phyloP scores from a whole-genome alignment of 2,329 filamentous ascomycete species.

The Trichoderma aggressivum region DNA sequence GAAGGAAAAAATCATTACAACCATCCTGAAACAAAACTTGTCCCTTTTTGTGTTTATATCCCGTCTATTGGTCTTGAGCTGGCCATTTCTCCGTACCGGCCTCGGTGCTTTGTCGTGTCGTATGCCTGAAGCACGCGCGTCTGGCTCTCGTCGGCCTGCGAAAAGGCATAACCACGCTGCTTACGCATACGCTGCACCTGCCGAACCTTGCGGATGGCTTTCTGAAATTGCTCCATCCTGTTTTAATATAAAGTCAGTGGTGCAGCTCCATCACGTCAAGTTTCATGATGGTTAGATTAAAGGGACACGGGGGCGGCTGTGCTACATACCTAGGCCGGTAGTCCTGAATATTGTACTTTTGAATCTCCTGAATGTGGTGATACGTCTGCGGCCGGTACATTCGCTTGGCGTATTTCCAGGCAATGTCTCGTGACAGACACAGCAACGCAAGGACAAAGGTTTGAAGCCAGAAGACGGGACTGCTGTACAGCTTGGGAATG shows the following conservation, averaged over 20 bases:
- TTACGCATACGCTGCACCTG: constrained; percentile 99
- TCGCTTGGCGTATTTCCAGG: constrained; percentile 95
- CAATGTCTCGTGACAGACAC: constrained; percentile 83
- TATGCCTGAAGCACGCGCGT: constrained; percentile 94
- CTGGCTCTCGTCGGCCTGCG: constrained; percentile 93
- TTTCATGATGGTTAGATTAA: not conserved
- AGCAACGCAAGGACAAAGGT: constrained; percentile 73
- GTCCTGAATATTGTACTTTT: constrained; percentile 99
- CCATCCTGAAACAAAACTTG: constrained; percentile 1
- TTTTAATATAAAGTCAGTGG: constrained; percentile 17
- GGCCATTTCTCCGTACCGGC: constrained; percentile 93
- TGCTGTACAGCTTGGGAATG: constrained; percentile 74
- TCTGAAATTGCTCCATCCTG: constrained; percentile 99
- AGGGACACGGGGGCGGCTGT: not conserved
- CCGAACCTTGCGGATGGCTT: constrained; percentile 95
- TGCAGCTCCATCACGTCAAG: not conserved
- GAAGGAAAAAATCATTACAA: constrained; percentile 8
- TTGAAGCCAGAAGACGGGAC: constrained; percentile 89
- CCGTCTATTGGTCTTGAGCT: constrained; percentile 36
- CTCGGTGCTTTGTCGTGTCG: constrained; percentile 89
- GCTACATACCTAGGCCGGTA: constrained; percentile 79
- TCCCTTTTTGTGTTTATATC: not conserved
- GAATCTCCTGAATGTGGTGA: constrained; percentile 98
- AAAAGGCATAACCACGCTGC: constrained; percentile 97
- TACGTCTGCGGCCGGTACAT: constrained; percentile 97